Evolutionary conservation across 805 yeast species (phyloP), one percentile per base, ranked within the genome.

Genomic region (Lachancea nothofagi): DNA sequence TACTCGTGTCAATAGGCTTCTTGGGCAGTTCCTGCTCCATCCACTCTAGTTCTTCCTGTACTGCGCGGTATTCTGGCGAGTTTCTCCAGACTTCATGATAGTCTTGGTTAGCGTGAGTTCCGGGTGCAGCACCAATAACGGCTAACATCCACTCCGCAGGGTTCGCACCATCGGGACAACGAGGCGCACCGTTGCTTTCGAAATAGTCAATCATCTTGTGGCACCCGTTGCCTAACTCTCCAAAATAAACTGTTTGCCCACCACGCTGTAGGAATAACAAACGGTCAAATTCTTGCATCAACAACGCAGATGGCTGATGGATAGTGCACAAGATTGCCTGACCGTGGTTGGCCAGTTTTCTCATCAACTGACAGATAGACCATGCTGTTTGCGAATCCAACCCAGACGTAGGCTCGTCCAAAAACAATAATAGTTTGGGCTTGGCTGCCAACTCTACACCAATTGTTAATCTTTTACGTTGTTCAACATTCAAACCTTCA

Each of bases 61-160:
- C 76, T 5, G 70, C 77, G 38, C 63, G 54, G 50, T 73, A 75
- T 57, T 86, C 88, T 0, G 62, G 61, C 26, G 95, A 84, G 34
- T 72, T 70, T 58, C 73, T 62, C 96, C 96, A 85, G 35, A 82
- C 86, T 54, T 83, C 80, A 54, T 76, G 70, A 53, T 80, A 83
- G 59, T 83, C 84, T 61, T 78, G 83, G 34, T 69, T 69, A 14
- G 87, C 83, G 50, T 77, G 80, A 25, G 85, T 75, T 38, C 87
- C 88, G 5, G 88, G 88, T 25, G 88, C 87, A 39, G 88, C 88
- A 53, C 89, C 88, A 52, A 81, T 82, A 47, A 80, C 83, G 46
- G 83, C 83, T 62, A 87, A 69, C 95, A 87, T 87, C 93, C 94
- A 87, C 66, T 86, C 95, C 10, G 89, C 90, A 23, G 90, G 93